Conservation (phyloP, 768 basidiomycete genomes). For the Psilocybe cubensis region DNA sequence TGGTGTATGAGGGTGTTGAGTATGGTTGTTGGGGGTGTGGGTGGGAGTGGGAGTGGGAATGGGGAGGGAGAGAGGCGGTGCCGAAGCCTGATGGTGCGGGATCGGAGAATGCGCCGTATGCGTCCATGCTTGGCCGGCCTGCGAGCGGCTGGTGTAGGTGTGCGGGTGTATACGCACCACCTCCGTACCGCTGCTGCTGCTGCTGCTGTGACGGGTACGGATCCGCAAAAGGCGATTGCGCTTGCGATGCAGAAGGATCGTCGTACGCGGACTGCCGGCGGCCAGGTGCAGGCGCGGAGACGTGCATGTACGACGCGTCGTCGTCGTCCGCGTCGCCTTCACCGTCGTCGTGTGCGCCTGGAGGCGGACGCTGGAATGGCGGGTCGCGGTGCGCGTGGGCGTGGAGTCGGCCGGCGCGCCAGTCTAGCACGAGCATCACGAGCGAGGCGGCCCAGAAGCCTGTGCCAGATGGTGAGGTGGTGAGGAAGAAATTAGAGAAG, state of each 20-base stretch:
- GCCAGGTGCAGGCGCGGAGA: conserved; percentile 43
- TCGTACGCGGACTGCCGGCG: conserved; percentile 31
- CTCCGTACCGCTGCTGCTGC: conserved; percentile 37
- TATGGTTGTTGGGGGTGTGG: too few relatives aligned
- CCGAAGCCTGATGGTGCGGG: conserved; percentile 79
- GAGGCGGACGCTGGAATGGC: conserved; percentile 70
- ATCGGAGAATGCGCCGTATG: conserved; percentile 90
- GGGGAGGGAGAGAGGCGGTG: too few relatives aligned
- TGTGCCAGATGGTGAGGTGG: conserved; percentile 25
- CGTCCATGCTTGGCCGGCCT: conserved; percentile 77
- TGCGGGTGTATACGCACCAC: conserved; percentile 32
- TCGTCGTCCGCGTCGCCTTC: conserved; percentile 61
- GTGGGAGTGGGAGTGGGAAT: too few relatives aligned
- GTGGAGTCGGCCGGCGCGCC: conserved; percentile 72
- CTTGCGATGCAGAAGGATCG: conserved; percentile 25
- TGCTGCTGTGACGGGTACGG: conserved; percentile 14
- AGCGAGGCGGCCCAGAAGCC: conserved; percentile 79
- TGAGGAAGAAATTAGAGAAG: background rate
- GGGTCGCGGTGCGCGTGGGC: conserved; percentile 66
- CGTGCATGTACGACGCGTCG: conserved; percentile 53
- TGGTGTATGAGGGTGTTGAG: too few relatives aligned
- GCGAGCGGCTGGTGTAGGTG: conserved; percentile 24
- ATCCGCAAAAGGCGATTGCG: conserved; percentile 58
- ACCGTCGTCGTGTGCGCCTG: conserved; percentile 42
- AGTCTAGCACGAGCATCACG: conserved; percentile 68